phyloP scores from a whole-genome alignment of 352 stramenopile species.

The Peronosclerospora sorghi region DNA sequence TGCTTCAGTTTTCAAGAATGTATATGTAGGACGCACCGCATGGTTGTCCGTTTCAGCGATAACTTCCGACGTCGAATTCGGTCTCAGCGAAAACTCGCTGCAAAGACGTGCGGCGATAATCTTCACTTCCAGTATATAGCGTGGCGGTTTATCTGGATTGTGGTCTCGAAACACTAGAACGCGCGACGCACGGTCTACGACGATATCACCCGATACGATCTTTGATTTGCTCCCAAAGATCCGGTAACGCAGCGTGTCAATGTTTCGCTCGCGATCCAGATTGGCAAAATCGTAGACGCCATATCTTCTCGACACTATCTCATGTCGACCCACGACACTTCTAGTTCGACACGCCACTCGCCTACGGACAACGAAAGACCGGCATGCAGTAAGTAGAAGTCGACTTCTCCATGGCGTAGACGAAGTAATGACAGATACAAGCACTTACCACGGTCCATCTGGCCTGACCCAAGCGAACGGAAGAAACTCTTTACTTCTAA shows the following conservation, averaged over 20 bases:
- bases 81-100: slow-evolving; percentile 47
- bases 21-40: slow-evolving; percentile 16
- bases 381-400: too few species aligned
- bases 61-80: slow-evolving; percentile 49
- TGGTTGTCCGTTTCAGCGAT: slow-evolving; percentile 59
- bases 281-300: slow-evolving; percentile 82
- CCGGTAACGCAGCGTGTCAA: slow-evolving; percentile 58
- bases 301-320: slow-evolving; percentile 43
- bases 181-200: slow-evolving; percentile 65
- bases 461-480: slow-evolving; percentile 78
- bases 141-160: slow-evolving; percentile 35
- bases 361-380: slow-evolving; percentile 23
- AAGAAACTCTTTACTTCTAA: slow-evolving; percentile 60
- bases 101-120: slow-evolving; percentile 63
- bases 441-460: slow-evolving; percentile 50
- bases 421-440: background rate
- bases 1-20: background rate
- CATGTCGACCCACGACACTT: slow-evolving; percentile 29
- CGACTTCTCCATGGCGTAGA: too few species aligned
- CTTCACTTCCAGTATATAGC: slow-evolving; percentile 77
- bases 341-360: slow-evolving; percentile 61
- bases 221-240: slow-evolving; percentile 60
- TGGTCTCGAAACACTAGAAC: slow-evolving; percentile 74
- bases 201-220: slow-evolving; percentile 61
- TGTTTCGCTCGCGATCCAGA: slow-evolving; percentile 61